Evolutionary conservation across 139 green algal species (phyloP).

Genomic region (Dunaliella sp.): DNA sequence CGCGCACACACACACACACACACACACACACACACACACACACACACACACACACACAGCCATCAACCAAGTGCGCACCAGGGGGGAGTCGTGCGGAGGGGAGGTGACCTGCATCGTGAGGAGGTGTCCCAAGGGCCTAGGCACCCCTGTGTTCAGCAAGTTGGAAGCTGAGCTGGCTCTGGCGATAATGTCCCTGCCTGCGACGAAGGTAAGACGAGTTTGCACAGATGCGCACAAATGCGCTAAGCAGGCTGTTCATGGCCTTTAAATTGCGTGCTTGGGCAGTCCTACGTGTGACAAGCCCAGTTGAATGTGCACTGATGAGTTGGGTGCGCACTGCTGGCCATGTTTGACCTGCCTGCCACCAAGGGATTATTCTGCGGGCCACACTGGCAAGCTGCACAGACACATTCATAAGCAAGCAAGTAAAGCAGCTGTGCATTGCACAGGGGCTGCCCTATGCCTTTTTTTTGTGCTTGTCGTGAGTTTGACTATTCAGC

Average conservation of each 20-base stretch:
- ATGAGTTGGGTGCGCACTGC: no score
- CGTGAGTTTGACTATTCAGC: no score
- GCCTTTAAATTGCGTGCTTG: neutral
- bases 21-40: neutral
- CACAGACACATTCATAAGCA: no score
- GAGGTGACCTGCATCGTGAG: slow-evolving; percentile 98
- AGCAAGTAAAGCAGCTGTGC: no score
- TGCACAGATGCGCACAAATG: neutral
- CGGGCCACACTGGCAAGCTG: no score
- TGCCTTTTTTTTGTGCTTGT: no score
- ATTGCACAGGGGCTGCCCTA: no score
- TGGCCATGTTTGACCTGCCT: no score
- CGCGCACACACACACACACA: neutral
- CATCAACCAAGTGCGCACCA: slow-evolving; percentile 91
- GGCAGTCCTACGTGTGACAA: neutral
- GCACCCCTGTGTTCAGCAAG: slow-evolving; percentile 96
- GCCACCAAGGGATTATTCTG: no score
- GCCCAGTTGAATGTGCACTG: neutral
- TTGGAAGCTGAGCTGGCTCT: slow-evolving; percentile 97
- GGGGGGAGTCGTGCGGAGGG: slow-evolving; percentile 93
- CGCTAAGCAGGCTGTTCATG: neutral
- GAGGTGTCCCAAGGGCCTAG: slow-evolving; percentile 77
- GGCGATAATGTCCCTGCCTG: slow-evolving; percentile 92
- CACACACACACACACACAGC: slow-evolving; percentile 41
- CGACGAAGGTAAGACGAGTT: slow-evolving; percentile 94